Evolutionary conservation across 129 eudicot genomes (phyloP).

Genomic region (Centrapalus pauciflorus): DNA sequence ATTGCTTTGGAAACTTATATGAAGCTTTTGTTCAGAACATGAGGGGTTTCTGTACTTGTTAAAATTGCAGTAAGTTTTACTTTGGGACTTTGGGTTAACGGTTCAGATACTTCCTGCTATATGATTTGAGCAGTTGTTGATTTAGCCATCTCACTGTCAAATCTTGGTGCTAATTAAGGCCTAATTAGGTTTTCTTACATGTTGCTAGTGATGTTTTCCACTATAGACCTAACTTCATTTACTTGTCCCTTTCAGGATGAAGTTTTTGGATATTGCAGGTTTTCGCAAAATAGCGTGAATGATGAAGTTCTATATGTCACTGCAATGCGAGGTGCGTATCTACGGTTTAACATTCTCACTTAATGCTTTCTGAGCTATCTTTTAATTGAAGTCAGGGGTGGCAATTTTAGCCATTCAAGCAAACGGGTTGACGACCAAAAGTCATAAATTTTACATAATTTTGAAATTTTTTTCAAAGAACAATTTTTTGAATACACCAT

Average conservation of each 20-base stretch:
- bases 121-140: too few relatives aligned
- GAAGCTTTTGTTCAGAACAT: background rate
- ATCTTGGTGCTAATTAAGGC: too few relatives aligned
- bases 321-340: slow-evolving; percentile 57
- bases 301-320: slow-evolving; percentile 61
- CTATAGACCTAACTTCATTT: slow-evolving; percentile 2
- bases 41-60: background rate
- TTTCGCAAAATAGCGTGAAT: slow-evolving; percentile 45
- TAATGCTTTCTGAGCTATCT: background rate
- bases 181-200: too few relatives aligned
- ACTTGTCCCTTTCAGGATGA: slow-evolving; percentile 55
- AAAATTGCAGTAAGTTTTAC: background rate
- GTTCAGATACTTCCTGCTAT: too few relatives aligned
- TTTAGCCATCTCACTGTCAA: background rate
- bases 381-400: too few relatives aligned
- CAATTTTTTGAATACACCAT: too few relatives aligned
- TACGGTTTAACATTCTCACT: background rate
- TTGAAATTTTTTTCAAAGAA: too few relatives aligned
- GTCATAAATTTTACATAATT: too few relatives aligned
- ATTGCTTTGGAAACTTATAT: background rate
- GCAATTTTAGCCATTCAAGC: too few relatives aligned
- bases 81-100: too few relatives aligned
- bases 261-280: slow-evolving; percentile 72
- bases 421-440: too few relatives aligned
- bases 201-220: background rate